phyloP scores from a whole-genome alignment of 768 basidiomycete genomes.

The Tubosaeta sp. region DNA sequence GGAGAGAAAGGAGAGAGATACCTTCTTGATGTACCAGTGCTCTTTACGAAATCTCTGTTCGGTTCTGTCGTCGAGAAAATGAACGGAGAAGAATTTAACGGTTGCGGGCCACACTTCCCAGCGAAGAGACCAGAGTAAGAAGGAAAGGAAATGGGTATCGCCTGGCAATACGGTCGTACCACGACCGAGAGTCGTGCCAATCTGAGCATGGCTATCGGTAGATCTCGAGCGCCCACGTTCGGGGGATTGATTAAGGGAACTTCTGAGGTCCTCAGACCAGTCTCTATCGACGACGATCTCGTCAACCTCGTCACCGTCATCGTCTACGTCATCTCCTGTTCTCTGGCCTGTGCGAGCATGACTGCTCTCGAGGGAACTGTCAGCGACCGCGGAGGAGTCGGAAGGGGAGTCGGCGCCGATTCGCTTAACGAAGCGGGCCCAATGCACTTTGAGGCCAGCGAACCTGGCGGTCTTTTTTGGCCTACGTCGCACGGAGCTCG shows the following conservation, averaged over 20 bases:
- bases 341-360: conserved; percentile 21
- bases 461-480: conserved; percentile 39
- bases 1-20: conserved; percentile 7
- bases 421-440: conserved; percentile 50
- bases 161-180: conserved; percentile 34
- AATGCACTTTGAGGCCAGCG: conserved; percentile 37
- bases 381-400: conserved; percentile 48
- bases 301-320: conserved; percentile 48
- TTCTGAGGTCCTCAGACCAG: conserved; percentile 60
- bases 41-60: conserved; percentile 55
- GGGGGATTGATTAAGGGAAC: conserved; percentile 50
- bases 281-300: conserved; percentile 73
- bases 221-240: conserved; percentile 48
- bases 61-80: conserved; percentile 57
- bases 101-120: conserved; percentile 56
- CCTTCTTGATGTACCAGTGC: conserved; percentile 69
- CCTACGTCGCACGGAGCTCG: conserved; percentile 27
- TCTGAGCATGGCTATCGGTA: conserved; percentile 37
- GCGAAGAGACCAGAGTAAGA: conserved; percentile 41
- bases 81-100: conserved; percentile 54
- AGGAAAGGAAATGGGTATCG: conserved; percentile 32
- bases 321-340: conserved; percentile 30
- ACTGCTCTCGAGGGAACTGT: conserved; percentile 41
- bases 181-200: conserved; percentile 34
- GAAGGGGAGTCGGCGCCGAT: conserved; percentile 57